Percentiles rank a stretch among this genome's conserved stretches.
Conservation (phyloP, 139 green algal genomes). For the Volvox reticuliferus region DNA sequence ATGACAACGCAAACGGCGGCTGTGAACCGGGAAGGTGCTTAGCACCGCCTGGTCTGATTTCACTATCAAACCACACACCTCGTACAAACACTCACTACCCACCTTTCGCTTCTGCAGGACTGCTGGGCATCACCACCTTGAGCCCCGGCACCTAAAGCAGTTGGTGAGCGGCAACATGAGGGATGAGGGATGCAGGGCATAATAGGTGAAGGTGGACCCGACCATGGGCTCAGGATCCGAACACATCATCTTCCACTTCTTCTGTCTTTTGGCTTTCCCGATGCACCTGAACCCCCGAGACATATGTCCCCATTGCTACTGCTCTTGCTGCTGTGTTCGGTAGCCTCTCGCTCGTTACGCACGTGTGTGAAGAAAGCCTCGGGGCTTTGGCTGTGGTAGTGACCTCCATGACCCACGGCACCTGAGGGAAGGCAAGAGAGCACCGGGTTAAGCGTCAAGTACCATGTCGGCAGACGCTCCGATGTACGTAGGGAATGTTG, state of each 20-base stretch:
- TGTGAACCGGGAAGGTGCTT: too few species aligned
- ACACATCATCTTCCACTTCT: too few species aligned
- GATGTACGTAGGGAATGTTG: too few species aligned
- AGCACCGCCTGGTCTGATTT: too few species aligned
- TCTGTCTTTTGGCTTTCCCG: too few species aligned
- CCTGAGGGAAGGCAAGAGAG: conserved; percentile 61
- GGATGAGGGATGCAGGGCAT: neutral
- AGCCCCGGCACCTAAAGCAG: conserved; percentile 75
- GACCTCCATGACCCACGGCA: conserved; percentile 94
- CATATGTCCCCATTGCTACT: too few species aligned
- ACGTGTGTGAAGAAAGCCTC: conserved; percentile 96
- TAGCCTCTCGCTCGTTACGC: conserved; percentile 65
- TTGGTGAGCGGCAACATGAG: neutral
- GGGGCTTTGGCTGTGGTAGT: conserved; percentile 97
- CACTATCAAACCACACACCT: neutral
- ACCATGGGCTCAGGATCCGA: too few species aligned
- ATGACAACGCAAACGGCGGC: too few species aligned
- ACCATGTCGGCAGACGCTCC: too few species aligned
- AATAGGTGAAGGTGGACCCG: neutral
- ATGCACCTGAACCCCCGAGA: neutral
- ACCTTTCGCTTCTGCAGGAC: conserved; percentile 84
- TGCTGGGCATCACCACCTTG: conserved; percentile 83
- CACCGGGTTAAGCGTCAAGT: too few species aligned
- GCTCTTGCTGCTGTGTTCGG: too few species aligned
- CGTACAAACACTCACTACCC: neutral